Evolutionary conservation across 768 basidiomycete genomes (phyloP).

Genomic region (Tubosaeta sp.): DNA sequence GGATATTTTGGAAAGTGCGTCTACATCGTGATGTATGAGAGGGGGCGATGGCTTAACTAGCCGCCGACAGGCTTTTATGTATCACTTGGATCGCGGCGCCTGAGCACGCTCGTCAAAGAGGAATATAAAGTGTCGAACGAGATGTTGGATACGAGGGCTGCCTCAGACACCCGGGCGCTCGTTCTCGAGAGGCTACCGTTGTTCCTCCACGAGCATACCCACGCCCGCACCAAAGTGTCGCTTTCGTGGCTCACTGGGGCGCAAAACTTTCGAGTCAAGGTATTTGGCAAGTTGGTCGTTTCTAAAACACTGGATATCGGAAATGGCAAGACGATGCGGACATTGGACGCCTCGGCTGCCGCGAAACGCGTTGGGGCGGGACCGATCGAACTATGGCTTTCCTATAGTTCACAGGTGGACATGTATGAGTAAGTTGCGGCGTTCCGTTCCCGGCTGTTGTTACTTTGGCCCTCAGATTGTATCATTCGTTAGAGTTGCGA

Average conservation of each 20-base stretch:
- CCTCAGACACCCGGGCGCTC: constrained; percentile 51
- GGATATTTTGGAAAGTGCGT: constrained; percentile 77
- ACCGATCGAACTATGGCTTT: constrained; percentile 75
- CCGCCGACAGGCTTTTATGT: constrained; percentile 62
- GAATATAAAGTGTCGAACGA: constrained; percentile 63
- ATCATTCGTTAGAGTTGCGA: constrained; percentile 60
- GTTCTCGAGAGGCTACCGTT: constrained; percentile 83
- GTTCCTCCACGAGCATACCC: constrained; percentile 86
- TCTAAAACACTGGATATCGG: constrained; percentile 58
- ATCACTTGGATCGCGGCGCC: constrained; percentile 66
- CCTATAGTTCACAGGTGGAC: constrained; percentile 70
- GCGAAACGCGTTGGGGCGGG: constrained; percentile 50
- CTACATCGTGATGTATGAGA: not conserved
- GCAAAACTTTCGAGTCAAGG: constrained; percentile 66
- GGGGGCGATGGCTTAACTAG: not conserved
- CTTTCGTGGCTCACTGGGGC: constrained; percentile 62
- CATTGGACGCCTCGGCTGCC: constrained; percentile 71
- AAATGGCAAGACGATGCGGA: constrained; percentile 43
- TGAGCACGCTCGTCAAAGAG: constrained; percentile 73
- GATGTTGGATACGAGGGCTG: constrained; percentile 42
- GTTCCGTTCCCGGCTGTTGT: not conserved
- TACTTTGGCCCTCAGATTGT: not conserved
- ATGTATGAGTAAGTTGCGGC: constrained; percentile 79
- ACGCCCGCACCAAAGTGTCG: constrained; percentile 56
- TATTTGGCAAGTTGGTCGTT: constrained; percentile 60